phyloP scores from a whole-genome alignment of 495 filamentous ascomycete species.

The Pyronema omphalodes region DNA sequence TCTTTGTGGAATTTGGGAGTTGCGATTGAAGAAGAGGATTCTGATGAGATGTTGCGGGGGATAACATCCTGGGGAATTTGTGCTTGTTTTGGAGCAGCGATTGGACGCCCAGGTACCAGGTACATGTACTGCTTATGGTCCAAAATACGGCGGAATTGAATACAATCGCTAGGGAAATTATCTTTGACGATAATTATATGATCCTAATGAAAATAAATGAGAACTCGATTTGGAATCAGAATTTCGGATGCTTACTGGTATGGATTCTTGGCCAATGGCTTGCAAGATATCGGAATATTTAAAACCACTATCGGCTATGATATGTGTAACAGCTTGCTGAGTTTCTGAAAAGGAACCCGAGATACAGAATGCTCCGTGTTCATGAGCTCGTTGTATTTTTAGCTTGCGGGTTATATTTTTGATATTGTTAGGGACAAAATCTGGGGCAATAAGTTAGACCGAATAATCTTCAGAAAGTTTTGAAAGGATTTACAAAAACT shows the following conservation, averaged over 20 bases:
- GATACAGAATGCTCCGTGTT: constrained; percentile 55
- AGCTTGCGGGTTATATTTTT: constrained; percentile 43
- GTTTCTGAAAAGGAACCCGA: constrained; percentile 34
- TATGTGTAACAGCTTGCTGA: constrained; percentile 40
- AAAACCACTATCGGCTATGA: constrained; percentile 59
- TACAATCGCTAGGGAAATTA: constrained; percentile 60
- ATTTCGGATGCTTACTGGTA: constrained; percentile 30
- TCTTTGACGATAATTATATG: constrained; percentile 51
- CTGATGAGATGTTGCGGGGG: no score
- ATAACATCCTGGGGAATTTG: no score
- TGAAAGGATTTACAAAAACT: neutral
- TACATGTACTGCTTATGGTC: constrained; percentile 43
- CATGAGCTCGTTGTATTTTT: constrained; percentile 53
- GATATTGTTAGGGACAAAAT: constrained; percentile 69
- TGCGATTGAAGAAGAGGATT: no score
- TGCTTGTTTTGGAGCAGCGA: neutral
- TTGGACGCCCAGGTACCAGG: constrained; percentile 14
- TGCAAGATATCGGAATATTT: constrained; percentile 46
- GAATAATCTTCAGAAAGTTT: neutral
- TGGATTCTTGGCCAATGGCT: constrained; percentile 33
- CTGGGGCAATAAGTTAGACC: constrained; percentile 19
- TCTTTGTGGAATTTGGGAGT: no score
- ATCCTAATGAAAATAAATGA: constrained; percentile 23
- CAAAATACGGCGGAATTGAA: constrained; percentile 39
- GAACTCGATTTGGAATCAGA: constrained; percentile 1